Conservation (phyloP, 164 flowering plant species). For the Chimonanthus salicifolius region DNA sequence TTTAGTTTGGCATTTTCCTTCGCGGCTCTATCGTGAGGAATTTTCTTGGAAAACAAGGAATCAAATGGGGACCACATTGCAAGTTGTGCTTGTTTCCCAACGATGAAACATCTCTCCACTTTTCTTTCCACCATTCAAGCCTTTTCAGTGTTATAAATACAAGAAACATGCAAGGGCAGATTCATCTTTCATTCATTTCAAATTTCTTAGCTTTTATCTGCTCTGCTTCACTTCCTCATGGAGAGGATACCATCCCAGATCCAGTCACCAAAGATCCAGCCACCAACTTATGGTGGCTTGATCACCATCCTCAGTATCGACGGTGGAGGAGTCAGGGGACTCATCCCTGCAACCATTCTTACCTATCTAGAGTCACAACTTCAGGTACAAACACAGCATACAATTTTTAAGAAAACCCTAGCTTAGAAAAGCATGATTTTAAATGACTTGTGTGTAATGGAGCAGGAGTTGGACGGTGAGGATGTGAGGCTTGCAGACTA, state of each 20-base stretch:
- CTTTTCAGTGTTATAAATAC: too few relatives aligned
- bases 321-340: constrained; percentile 10
- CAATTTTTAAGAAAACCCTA: too few relatives aligned
- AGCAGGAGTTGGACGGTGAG: constrained; percentile 24
- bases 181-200: too few relatives aligned
- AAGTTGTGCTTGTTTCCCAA: too few relatives aligned
- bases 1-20: too few relatives aligned
- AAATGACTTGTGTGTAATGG: background rate
- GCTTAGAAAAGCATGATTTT: too few relatives aligned
- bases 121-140: too few relatives aligned
- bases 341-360: constrained; percentile 13
- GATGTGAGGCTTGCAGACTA: constrained; percentile 34
- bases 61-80: too few relatives aligned
- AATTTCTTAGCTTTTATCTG: background rate
- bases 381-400: background rate
- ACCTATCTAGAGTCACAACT: constrained; percentile 7
- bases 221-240: background rate
- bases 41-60: too few relatives aligned
- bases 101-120: too few relatives aligned
- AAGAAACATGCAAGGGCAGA: too few relatives aligned
- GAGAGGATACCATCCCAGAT: background rate
- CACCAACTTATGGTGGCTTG: constrained; percentile 5
- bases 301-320: constrained; percentile 12
- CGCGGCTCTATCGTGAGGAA: too few relatives aligned
- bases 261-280: background rate